phyloP scores from a whole-genome alignment of 331 rosid genomes.

The Spiraea crenata region DNA sequence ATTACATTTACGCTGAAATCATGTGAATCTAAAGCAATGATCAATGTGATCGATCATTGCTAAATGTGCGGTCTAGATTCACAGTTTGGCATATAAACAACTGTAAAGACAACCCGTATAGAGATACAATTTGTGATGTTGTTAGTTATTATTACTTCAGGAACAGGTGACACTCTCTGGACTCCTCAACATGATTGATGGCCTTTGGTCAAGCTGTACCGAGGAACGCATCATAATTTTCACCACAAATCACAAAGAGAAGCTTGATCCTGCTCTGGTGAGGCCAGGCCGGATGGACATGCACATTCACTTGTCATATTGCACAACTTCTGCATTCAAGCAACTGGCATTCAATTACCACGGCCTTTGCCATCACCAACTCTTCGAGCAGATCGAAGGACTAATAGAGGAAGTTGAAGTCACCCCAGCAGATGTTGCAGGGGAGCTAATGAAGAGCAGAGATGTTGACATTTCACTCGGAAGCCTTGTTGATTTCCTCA shows the following conservation, averaged over 20 bases:
- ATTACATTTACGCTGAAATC: too few relatives aligned
- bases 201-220: constrained; percentile 20
- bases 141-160: neutral
- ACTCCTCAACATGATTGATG: constrained; percentile 24
- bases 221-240: constrained; percentile 16
- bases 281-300: constrained; percentile 22
- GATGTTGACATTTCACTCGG: constrained; percentile 6
- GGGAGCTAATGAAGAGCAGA: constrained; percentile 21
- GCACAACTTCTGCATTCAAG: constrained; percentile 18
- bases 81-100: too few relatives aligned
- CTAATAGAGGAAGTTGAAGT: constrained; percentile 23
- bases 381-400: constrained; percentile 27
- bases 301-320: constrained; percentile 18
- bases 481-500: constrained; percentile 25
- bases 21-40: too few relatives aligned
- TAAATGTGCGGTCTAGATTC: neutral
- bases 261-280: constrained; percentile 23
- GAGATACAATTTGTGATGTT: too few relatives aligned
- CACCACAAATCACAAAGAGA: constrained; percentile 25
- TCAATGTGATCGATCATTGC: neutral
- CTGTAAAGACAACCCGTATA: too few relatives aligned
- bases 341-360: constrained; percentile 23
- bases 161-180: constrained; percentile 23
- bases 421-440: constrained; percentile 39
- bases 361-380: constrained; percentile 18